Base-by-base conservation (phyloP, 106 monocot genomes). In the Posidonia australis region DNA sequence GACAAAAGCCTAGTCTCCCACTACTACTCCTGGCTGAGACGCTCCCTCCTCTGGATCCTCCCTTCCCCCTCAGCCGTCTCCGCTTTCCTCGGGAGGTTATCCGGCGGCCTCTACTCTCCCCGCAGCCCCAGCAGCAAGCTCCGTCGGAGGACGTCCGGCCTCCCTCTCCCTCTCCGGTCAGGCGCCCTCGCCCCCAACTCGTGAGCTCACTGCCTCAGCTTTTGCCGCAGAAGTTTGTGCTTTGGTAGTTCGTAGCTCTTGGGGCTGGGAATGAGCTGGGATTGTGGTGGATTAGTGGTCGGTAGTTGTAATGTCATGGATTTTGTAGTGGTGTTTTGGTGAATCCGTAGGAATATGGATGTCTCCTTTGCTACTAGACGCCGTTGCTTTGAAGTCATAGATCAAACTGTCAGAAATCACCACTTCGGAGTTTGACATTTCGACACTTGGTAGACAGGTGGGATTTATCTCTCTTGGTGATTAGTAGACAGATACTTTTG, bases 11-110 rank as follows among this genome's bases (percentile, higher is more conserved):
- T 80, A 23, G 36, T 84, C 46, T n/a, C 55, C 24, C 66, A 77
- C 44, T 84, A 87, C 58, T 66, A 79, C 9, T 70, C 45, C 32
- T 66, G 84, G 52, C 31, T 82, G 20, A 82, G 77, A 82, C 69
- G 63, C 21, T 22, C 73, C 3, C 23, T 92, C n/a, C 51, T 67
- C 18, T 17, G 70, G 41, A 5, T 63, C 56, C 44, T 86, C 43
- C 89, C 77, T 30, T 79, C 77, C 19, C 69, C 76, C 47, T 82
- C 79, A 21, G 67, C 18, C 44, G 54, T 80, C 45, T 80, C 78
- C 27, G 73, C 66, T 28, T 6, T 56, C 44, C 58, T 67, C 66
- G 56, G 58, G 12, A 26, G 36, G 45, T n/a, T 73, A 44, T 22
- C 79, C 57, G 48, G 79, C 52, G 71, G 67, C 60, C 47, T 67